Base-by-base conservation (phyloP, 306 rosid genomes). In the Canavalia ensiformis region DNA sequence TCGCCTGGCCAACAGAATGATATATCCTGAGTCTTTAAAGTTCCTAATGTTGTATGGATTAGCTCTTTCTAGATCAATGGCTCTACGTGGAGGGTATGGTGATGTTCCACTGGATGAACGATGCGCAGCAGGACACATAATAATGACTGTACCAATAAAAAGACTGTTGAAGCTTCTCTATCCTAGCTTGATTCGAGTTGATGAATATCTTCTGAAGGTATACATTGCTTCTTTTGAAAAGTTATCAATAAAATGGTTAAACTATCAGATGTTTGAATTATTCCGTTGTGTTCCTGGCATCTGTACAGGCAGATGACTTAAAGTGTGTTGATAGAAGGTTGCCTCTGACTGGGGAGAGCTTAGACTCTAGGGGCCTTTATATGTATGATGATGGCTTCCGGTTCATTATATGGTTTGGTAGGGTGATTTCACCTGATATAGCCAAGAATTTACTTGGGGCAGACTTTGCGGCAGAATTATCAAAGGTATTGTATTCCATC, bases 351-450 rank as follows among this genome's bases (percentile, higher is more conserved):
- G 85, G 88, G 64, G 97, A 91, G 81, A 93, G 92, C 97, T 88
- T 96, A 81, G 98, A 96, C 82, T 83, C 96, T 84, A 92, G 97
- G 84, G 98, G 98, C 82, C 91, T 96, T 68, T 92, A 93, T 83
- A 31, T 93, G 51, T 90, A 46, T 44, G 97, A 93, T 69, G 97
- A 96, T 72, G 99, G 95, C 76, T 90, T 93, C 75, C 94, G 97
- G 85, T 81, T 86, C 86, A 69, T 92, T 86, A 33, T 90, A 79
- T 96, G 99, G 99, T 92, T 96, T 88, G 99, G 98, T 74, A 88
- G 88, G 87, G 96, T 84, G 70, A 94, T 93, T 86, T 89, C 97
- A 31, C 98, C 99, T 70, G 98, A 96, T 64, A 84, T 96, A 72
- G 92, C 98, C n/a, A 92, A 84, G 92, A 89, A 90, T 85, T 82